Percentiles rank a stretch among this genome's conserved stretches.
Evolutionary conservation across 345 rosid species (phyloP).

Genomic region (Melaleuca alternifolia): DNA sequence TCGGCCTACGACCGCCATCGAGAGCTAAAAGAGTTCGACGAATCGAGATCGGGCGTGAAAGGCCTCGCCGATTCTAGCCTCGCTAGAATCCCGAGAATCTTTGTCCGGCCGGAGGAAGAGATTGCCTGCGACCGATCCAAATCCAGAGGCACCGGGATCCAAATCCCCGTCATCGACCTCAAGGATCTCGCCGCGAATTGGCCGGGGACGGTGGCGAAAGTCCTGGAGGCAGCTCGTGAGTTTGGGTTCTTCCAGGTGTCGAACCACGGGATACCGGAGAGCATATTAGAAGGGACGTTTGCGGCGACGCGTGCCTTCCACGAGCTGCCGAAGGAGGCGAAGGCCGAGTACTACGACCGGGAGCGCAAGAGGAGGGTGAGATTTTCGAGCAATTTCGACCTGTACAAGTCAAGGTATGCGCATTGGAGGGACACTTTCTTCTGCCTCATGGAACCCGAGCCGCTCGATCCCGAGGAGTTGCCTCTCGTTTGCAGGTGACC

Average conservation of each 20-base stretch:
- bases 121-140: not conserved
- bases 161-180: slow-evolving; percentile 37
- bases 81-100: too few relatives aligned
- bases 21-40: too few relatives aligned
- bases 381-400: slow-evolving; percentile 29
- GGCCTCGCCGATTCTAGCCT: too few relatives aligned
- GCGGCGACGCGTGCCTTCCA: slow-evolving; percentile 6
- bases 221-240: not conserved
- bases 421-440: slow-evolving; percentile 37
- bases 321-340: slow-evolving; percentile 14
- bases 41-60: too few relatives aligned
- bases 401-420: slow-evolving; percentile 19
- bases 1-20: too few relatives aligned
- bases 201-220: not conserved
- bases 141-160: not conserved
- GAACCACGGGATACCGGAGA: slow-evolving; percentile 21
- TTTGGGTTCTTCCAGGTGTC: slow-evolving; percentile 24
- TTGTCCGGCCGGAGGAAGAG: too few relatives aligned
- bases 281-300: slow-evolving; percentile 10
- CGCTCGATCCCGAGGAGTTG: slow-evolving; percentile 23
- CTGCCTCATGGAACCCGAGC: slow-evolving; percentile 22
- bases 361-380: slow-evolving; percentile 5
- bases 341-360: slow-evolving; percentile 7
- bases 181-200: not conserved
- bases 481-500: slow-evolving; percentile 27